Evolutionary conservation across 2,329 filamentous ascomycete species (phyloP).

Genomic region (Pseudogymnoascus sp.): DNA sequence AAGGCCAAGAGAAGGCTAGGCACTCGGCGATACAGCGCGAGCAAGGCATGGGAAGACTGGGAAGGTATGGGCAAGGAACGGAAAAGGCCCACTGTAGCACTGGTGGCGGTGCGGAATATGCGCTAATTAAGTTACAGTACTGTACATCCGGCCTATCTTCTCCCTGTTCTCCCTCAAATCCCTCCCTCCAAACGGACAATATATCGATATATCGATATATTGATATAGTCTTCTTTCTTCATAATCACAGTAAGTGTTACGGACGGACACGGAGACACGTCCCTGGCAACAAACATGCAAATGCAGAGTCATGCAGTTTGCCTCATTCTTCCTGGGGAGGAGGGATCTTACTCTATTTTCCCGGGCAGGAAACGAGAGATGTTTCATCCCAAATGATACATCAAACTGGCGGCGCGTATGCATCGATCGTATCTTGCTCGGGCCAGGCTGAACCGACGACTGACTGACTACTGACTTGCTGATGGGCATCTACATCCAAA

Average conservation of each 20-base stretch:
- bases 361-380: background rate
- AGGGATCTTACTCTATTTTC: background rate
- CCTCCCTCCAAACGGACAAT: background rate
- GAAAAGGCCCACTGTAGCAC: conserved; percentile 7
- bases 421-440: background rate
- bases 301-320: background rate
- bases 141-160: background rate
- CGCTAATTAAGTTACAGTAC: background rate
- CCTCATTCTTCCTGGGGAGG: background rate
- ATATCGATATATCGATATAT: background rate
- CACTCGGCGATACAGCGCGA: conserved; percentile 1
- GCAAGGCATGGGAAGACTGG: background rate
- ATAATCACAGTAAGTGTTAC: background rate
- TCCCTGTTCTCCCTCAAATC: background rate
- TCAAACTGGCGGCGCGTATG: background rate
- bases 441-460: background rate
- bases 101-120: conserved; percentile 4
- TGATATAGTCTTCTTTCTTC: background rate
- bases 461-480: background rate
- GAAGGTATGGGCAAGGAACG: background rate
- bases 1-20: conserved; percentile 5
- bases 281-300: background rate
- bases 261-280: background rate
- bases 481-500: background rate
- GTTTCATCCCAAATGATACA: conserved; percentile 2